Evolutionary conservation across 306 rosid species (phyloP).

Genomic region (Glycine soja): DNA sequence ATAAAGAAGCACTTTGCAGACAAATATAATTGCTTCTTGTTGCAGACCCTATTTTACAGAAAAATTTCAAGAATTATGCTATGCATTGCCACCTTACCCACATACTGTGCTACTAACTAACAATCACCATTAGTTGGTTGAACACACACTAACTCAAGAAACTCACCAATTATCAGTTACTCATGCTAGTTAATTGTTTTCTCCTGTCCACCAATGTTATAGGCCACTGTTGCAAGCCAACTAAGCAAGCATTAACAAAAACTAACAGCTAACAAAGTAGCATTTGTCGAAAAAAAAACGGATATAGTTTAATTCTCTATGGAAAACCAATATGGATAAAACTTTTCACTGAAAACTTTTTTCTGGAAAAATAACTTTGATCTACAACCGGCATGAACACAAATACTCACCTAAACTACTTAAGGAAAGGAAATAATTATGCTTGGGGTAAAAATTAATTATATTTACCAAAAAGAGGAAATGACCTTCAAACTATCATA

Average conservation of each 20-base stretch:
- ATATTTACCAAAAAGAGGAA: neutral
- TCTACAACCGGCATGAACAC: too few relatives aligned
- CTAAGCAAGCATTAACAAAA: neutral
- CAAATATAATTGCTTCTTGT: constrained; percentile 24
- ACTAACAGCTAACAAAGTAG: too few relatives aligned
- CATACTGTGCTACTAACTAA: neutral
- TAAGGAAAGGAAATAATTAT: neutral
- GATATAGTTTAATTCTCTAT: too few relatives aligned
- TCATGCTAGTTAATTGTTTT: constrained; percentile 3
- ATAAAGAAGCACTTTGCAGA: constrained; percentile 1
- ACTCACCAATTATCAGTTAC: neutral
- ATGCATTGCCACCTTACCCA: constrained; percentile 10
- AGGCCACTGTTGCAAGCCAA: constrained; percentile 24
- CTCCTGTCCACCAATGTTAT: constrained; percentile 26
- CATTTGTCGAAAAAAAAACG: too few relatives aligned
- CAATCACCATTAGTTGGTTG: constrained; percentile 8
- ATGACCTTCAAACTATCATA: constrained; percentile 3
- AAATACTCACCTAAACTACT: neutral
- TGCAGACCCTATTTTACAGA: constrained; percentile 6
- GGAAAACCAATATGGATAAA: too few relatives aligned
- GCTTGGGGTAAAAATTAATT: neutral
- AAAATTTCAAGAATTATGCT: constrained; percentile 4
- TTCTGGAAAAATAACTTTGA: too few relatives aligned
- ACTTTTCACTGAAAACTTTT: too few relatives aligned
- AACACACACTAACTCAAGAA: constrained; percentile 26